Evolutionary conservation across 2,329 filamentous ascomycete genomes (phyloP).

Genomic region (Colletotrichum orchidophilum): DNA sequence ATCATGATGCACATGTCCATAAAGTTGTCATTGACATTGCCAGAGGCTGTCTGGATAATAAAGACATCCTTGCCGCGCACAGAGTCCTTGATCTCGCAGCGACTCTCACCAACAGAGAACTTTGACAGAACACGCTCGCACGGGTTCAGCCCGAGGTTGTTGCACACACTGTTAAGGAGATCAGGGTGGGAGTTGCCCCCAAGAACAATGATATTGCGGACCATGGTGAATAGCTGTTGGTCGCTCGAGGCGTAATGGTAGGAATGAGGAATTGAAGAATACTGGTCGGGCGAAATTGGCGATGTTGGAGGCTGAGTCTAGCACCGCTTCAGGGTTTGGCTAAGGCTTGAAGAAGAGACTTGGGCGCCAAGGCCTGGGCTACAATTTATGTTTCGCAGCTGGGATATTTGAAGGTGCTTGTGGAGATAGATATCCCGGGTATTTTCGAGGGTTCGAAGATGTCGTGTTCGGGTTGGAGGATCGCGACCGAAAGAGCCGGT

Average conservation of each 20-base stretch:
- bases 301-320: neutral
- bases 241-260: neutral
- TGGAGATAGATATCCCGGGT: neutral
- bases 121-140: constrained; percentile 87
- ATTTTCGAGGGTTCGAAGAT: neutral
- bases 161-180: constrained; percentile 87
- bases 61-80: constrained; percentile 99
- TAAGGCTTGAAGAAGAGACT: neutral
- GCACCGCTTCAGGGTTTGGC: neutral
- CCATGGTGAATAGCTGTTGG: constrained; percentile 64
- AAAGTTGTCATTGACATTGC: constrained; percentile 94
- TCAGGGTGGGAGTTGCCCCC: constrained; percentile 92
- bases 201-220: constrained; percentile 93
- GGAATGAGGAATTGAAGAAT: neutral
- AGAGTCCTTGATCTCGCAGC: constrained; percentile 95
- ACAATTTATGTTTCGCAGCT: neutral
- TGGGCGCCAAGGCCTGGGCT: neutral
- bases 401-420: neutral
- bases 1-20: constrained; percentile 98
- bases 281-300: constrained; percentile 26
- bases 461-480: constrained; percentile 28
- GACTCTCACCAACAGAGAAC: constrained; percentile 94
- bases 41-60: constrained; percentile 94
- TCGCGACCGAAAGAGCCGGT: constrained; percentile 30
- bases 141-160: constrained; percentile 85